Conservation (phyloP, 768 basidiomycete species). For the Trametes gibbosa region DNA sequence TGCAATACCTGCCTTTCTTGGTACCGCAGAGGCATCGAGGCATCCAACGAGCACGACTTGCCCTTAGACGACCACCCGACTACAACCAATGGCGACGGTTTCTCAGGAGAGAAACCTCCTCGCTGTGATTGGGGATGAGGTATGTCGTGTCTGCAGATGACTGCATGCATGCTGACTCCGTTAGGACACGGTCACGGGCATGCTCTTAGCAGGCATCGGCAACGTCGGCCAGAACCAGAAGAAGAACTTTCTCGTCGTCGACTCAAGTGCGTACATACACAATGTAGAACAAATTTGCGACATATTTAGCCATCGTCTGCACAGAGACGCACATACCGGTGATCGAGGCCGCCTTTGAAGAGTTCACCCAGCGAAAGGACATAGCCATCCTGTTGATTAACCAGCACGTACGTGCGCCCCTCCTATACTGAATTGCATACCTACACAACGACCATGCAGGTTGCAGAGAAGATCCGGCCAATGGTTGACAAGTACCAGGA, state of each 20-base stretch:
- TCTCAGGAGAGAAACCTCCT: slow-evolving; percentile 79
- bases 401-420: slow-evolving; percentile 76
- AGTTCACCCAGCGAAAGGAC: slow-evolving; percentile 92
- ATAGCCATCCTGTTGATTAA: slow-evolving; percentile 97
- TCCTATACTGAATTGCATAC: background rate
- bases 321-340: slow-evolving; percentile 87
- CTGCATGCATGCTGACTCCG: slow-evolving; percentile 1
- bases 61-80: background rate
- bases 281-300: background rate
- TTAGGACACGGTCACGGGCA: slow-evolving; percentile 95
- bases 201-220: slow-evolving; percentile 92
- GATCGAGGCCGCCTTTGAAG: slow-evolving; percentile 91
- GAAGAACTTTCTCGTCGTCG: slow-evolving; percentile 98
- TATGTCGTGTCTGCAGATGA: slow-evolving; percentile 27
- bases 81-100: slow-evolving; percentile 41
- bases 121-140: slow-evolving; percentile 98
- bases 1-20: slow-evolving; percentile 12
- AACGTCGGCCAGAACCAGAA: slow-evolving; percentile 87
- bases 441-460: slow-evolving; percentile 41
- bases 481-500: slow-evolving; percentile 94
- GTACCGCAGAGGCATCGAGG: background rate
- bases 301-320: background rate
- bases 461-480: slow-evolving; percentile 96
- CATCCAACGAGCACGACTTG: background rate
- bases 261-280: slow-evolving; percentile 67